phyloP scores from a whole-genome alignment of 306 rosid genomes.

The Macrotyloma uniflorum region DNA sequence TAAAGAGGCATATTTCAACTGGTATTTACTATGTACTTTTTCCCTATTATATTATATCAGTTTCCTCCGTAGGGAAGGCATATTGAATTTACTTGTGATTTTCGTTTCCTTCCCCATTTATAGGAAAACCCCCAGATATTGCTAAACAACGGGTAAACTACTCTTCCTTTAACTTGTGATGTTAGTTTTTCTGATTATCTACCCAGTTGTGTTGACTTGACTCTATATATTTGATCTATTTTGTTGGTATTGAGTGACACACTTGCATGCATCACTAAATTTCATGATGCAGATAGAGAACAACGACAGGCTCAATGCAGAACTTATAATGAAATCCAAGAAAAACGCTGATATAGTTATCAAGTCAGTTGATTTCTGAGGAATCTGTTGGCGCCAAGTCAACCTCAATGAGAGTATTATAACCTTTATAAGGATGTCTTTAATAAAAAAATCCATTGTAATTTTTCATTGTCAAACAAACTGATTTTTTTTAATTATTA shows the following conservation, averaged over 20 bases:
- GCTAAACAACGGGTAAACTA: constrained; percentile 80
- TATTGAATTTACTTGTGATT: constrained; percentile 12
- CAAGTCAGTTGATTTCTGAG: constrained; percentile 73
- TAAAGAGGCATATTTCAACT: constrained; percentile 81
- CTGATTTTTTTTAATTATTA: neutral
- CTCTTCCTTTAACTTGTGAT: neutral
- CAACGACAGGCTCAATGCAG: constrained; percentile 88
- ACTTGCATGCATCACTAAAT: neutral
- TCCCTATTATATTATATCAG: neutral
- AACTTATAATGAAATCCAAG: constrained; percentile 77
- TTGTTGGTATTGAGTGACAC: neutral
- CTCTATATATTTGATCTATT: constrained; percentile 27
- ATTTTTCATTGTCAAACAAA: constrained; percentile 2
- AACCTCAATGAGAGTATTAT: constrained; percentile 1
- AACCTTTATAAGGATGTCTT: neutral
- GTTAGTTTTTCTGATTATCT: neutral
- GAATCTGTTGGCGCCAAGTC: constrained; percentile 14
- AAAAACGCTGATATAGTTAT: constrained; percentile 76
- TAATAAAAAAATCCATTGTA: constrained; percentile 3
- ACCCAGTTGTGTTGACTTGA: constrained; percentile 12
- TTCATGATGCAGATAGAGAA: constrained; percentile 65
- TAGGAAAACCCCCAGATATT: constrained; percentile 74
- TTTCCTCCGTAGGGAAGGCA: constrained; percentile 7
- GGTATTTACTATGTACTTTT: constrained; percentile 52
- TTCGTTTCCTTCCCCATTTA: constrained; percentile 8